Evolutionary conservation across 768 basidiomycete genomes (phyloP).

Genomic region (Agrocybe chaxingu): DNA sequence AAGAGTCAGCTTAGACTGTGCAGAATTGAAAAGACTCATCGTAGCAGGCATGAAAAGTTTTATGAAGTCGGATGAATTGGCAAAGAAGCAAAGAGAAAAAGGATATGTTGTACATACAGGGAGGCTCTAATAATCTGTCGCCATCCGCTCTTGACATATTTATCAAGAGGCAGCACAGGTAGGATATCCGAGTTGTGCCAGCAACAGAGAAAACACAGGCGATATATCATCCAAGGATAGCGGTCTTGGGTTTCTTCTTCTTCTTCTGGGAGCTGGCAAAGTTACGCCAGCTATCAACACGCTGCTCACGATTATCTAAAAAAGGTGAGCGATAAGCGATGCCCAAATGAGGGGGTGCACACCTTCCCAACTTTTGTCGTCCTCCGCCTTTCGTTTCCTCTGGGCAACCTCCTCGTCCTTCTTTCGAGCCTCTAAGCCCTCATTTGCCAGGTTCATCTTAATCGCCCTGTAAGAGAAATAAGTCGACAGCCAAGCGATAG

Average conservation of each 20-base stretch:
- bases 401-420: constrained; percentile 81
- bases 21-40: no score
- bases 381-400: constrained; percentile 85
- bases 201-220: background rate
- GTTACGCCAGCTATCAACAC: constrained; percentile 81
- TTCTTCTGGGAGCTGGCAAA: constrained; percentile 70
- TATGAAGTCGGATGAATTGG: background rate
- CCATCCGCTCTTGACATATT: no score
- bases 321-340: background rate
- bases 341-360: constrained; percentile 7
- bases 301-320: constrained; percentile 70
- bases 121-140: background rate
- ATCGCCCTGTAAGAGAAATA: constrained; percentile 51
- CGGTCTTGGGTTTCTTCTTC: constrained; percentile 77
- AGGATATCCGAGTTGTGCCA: no score
- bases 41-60: background rate
- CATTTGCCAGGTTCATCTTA: constrained; percentile 89
- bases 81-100: background rate
- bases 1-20: no score
- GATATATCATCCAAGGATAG: constrained; percentile 56
- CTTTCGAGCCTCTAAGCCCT: constrained; percentile 89
- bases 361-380: constrained; percentile 92
- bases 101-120: background rate
- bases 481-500: background rate
- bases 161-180: no score